Percentiles rank a stretch among this genome's conserved stretches.
These are phyloP conservation scores for Colletotrichum aenigma DNA, from an alignment of 2,329 filamentous ascomycete genomes.

Conservation along the genomic window DNA sequence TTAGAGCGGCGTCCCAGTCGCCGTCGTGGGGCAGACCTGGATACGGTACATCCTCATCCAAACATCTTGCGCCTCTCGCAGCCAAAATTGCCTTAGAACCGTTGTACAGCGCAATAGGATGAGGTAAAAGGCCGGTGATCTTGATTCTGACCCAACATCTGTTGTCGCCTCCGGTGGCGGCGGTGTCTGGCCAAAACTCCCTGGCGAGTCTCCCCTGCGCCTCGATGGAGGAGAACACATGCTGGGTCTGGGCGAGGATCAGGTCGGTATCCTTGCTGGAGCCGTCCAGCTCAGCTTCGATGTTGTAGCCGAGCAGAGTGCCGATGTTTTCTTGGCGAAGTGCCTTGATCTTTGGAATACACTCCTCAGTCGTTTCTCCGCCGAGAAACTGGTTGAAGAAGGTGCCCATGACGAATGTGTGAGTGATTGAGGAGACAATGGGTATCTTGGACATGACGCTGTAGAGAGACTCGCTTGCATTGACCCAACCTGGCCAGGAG, in stretches of 20 bases:
- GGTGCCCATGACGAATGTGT: background rate
- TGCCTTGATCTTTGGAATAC: slow-evolving; percentile 22
- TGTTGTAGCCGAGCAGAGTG: slow-evolving; percentile 24
- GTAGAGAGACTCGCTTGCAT: background rate
- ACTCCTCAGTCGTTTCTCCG: slow-evolving; percentile 1
- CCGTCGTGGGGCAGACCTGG: background rate
- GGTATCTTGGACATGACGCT: background rate
- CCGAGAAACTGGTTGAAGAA: slow-evolving; percentile 24
- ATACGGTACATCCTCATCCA: background rate
- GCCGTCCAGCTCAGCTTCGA: slow-evolving; percentile 16
- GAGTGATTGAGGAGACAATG: background rate
- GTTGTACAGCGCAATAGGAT: slow-evolving; percentile 18
- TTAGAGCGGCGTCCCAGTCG: background rate
- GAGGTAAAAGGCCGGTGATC: slow-evolving; percentile 21
- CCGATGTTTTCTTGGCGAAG: slow-evolving; percentile 3
- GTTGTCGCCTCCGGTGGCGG: slow-evolving; percentile 18
- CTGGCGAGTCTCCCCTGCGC: background rate
- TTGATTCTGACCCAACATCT: slow-evolving; percentile 24
- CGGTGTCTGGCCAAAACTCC: background rate
- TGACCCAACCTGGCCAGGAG: background rate
- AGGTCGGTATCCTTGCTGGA: slow-evolving; percentile 25
- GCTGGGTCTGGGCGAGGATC: background rate
- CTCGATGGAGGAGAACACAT: background rate
- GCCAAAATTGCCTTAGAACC: slow-evolving; percentile 22
- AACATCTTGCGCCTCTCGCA: slow-evolving; percentile 11